phyloP scores from a whole-genome alignment of 148 eudicot species.

The Spergularia marina region DNA sequence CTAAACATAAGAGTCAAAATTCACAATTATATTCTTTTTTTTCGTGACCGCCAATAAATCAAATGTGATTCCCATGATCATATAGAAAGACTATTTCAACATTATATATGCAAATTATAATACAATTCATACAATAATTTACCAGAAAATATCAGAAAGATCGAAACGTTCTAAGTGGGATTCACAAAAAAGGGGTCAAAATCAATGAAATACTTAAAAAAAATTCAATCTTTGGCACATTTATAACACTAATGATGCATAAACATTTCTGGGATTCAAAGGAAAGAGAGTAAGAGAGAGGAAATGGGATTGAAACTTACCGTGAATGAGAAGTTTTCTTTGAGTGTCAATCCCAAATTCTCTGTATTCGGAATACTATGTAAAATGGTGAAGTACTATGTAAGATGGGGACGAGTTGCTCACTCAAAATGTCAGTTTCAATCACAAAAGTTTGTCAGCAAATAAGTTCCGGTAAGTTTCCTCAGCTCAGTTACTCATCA shows the following conservation, averaged over 20 bases:
- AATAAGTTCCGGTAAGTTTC: no score
- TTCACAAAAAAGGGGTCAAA: conserved; percentile 13
- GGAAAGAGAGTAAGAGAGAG: neutral
- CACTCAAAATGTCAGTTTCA: no score
- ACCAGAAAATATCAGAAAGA: neutral
- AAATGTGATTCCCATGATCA: conserved; percentile 7
- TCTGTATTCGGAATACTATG: neutral
- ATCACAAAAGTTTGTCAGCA: no score
- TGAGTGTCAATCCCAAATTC: neutral
- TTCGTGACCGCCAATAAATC: neutral
- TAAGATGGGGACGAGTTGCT: no score
- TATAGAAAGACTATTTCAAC: conserved; percentile 1
- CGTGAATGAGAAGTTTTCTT: neutral
- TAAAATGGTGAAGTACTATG: no score
- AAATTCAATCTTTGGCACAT: neutral
- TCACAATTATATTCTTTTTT: neutral
- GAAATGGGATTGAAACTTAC: neutral
- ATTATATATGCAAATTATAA: neutral
- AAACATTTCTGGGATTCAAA: neutral
- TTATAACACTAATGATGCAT: neutral
- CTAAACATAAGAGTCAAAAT: no score
- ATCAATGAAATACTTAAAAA: neutral
- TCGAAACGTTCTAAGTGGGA: conserved; percentile 3
- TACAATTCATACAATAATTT: neutral
- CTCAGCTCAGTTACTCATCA: no score